A percentile compares a stretch with the other conserved stretches of the same genome.
Evolutionary conservation across 768 basidiomycete genomes (phyloP).

Genomic region (Leccinum sublutescens): DNA sequence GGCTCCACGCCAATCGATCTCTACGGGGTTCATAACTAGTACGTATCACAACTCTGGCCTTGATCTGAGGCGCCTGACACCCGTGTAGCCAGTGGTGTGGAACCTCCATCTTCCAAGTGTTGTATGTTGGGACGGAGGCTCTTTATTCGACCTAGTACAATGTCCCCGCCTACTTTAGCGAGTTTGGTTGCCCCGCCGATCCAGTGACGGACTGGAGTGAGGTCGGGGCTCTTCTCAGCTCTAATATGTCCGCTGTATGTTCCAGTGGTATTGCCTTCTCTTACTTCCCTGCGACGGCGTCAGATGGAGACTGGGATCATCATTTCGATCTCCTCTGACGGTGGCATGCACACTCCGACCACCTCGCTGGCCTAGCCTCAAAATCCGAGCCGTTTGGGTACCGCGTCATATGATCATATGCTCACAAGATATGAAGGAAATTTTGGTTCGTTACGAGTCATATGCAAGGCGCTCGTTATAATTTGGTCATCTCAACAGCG

Average conservation of each 20-base stretch:
- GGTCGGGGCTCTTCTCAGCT: slow-evolving; percentile 65
- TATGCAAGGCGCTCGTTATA: too few relatives aligned
- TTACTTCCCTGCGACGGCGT: slow-evolving; percentile 82
- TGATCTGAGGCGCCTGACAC: slow-evolving; percentile 1
- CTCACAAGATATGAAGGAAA: too few relatives aligned
- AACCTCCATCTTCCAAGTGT: slow-evolving; percentile 49
- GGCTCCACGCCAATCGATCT: slow-evolving; percentile 72
- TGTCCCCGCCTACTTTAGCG: slow-evolving; percentile 86
- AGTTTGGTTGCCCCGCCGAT: slow-evolving; percentile 72
- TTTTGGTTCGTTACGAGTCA: too few relatives aligned
- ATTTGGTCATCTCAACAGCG: too few relatives aligned
- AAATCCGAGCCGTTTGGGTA: too few relatives aligned
- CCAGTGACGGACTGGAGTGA: slow-evolving; percentile 78
- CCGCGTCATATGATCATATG: too few relatives aligned
- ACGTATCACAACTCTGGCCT: slow-evolving; percentile 28
- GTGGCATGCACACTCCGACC: too few relatives aligned
- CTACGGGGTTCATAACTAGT: slow-evolving; percentile 88
- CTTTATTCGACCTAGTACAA: slow-evolving; percentile 60
- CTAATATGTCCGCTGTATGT: slow-evolving; percentile 77
- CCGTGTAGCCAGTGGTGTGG: slow-evolving; percentile 79
- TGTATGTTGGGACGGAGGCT: slow-evolving; percentile 54
- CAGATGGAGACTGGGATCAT: slow-evolving; percentile 82
- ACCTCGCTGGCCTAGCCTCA: too few relatives aligned
- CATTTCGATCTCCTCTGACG: slow-evolving; percentile 56
- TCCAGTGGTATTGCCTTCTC: slow-evolving; percentile 88